Evolutionary conservation across 2,329 filamentous ascomycete genomes (phyloP), one percentile per base, ranked within the genome.

Genomic region (Ophiostoma ips): DNA sequence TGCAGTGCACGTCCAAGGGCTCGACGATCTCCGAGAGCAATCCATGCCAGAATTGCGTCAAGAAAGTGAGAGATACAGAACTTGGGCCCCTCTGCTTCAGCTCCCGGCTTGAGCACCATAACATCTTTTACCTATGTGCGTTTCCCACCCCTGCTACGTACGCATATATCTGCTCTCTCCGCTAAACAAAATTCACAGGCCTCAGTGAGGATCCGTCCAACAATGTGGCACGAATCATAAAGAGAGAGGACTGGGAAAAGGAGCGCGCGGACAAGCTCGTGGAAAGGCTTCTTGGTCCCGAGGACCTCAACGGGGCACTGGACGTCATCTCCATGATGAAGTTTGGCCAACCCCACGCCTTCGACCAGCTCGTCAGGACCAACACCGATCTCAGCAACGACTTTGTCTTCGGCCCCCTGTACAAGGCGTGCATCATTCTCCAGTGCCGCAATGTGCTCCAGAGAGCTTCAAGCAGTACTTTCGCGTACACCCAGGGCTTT

Each of bases 51-150:
- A n/a, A n/a, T n/a, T n/a, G n/a, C n/a, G n/a, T n/a, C n/a, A n/a
- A n/a, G n/a, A n/a, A n/a, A n/a, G n/a, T n/a, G n/a, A n/a, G n/a
- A n/a, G n/a, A n/a, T n/a, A n/a, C n/a, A n/a, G n/a, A n/a, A n/a
- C n/a, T n/a, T n/a, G n/a, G n/a, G 16, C 51, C 47, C 9, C 11
- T 34, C 8, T 52, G 51, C 38, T 13, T 48, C 15, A 18, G 28
- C 13, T 46, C 33, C 16, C 36, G 31, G 2, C 49, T 52, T 16
- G 8, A 34, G 3, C 21, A 49, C 12, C 50, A 52, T 31, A 53
- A 53, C 30, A 36, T 53, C 38, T 53, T 50, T 15, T 4, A 34
- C 6, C 28, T 45, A 10, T 37, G 51, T 52, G 18, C 4, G 51
- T 38, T 36, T 35, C 3, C 12, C 18, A n/a, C n/a, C n/a, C n/a